These are phyloP conservation scores for Xerocomellus intermedius DNA, from an alignment of 768 basidiomycete genomes.

Conservation along the genomic window DNA sequence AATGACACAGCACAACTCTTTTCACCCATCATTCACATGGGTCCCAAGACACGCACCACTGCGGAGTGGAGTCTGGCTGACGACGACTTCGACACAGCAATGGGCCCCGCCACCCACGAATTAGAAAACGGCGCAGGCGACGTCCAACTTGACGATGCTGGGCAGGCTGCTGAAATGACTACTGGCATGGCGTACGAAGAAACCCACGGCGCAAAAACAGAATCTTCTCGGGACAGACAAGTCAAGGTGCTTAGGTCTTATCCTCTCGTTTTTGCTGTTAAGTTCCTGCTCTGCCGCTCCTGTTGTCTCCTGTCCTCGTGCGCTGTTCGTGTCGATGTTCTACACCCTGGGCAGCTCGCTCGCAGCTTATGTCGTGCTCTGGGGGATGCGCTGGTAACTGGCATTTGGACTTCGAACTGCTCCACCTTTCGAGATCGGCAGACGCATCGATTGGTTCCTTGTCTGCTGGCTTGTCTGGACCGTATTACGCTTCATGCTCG, in stretches of 20 bases:
- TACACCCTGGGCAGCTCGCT: slow-evolving; percentile 14
- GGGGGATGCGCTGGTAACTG: slow-evolving; percentile 21
- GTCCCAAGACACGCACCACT: slow-evolving; percentile 20
- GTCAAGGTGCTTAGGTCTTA: slow-evolving; percentile 85
- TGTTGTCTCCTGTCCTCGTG: slow-evolving; percentile 19
- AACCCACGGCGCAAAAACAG: slow-evolving; percentile 43
- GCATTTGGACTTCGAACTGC: slow-evolving; percentile 21
- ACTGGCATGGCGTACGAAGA: slow-evolving; percentile 38
- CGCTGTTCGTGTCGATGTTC: slow-evolving; percentile 19
- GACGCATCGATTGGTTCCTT: slow-evolving; percentile 35
- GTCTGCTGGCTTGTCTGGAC: slow-evolving; percentile 38
- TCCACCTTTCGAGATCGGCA: slow-evolving; percentile 28
- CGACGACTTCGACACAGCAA: slow-evolving; percentile 44
- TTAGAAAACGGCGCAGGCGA: slow-evolving; percentile 48
- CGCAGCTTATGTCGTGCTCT: slow-evolving; percentile 18
- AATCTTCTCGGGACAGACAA: slow-evolving; percentile 66
- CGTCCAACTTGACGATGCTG: slow-evolving; percentile 29
- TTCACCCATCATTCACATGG: slow-evolving; percentile 11
- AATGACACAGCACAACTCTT: not conserved
- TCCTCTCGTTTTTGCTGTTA: slow-evolving; percentile 36
- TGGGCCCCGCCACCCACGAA: slow-evolving; percentile 46
- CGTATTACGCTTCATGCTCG: slow-evolving; percentile 21
- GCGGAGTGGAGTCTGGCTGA: slow-evolving; percentile 47
- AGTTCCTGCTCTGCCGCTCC: slow-evolving; percentile 22
- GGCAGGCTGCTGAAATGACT: slow-evolving; percentile 16